Evolutionary conservation across 139 green algal species (phyloP).

Genomic region (Asterochloris sp.): DNA sequence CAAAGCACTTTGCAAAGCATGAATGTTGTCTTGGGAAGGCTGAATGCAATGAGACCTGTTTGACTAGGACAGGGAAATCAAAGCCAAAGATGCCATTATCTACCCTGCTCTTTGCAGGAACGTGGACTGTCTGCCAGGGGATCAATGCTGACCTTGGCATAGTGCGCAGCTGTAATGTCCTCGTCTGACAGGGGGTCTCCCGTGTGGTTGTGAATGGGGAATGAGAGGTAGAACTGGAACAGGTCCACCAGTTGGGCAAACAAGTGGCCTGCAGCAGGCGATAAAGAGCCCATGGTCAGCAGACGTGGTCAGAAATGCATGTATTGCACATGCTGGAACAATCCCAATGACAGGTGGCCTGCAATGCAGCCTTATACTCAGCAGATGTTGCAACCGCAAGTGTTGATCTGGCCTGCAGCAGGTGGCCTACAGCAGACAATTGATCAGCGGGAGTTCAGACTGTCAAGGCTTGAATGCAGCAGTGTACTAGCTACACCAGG

Average conservation of each 20-base stretch:
- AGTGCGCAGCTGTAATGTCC: slow-evolving; percentile 66
- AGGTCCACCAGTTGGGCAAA: slow-evolving; percentile 89
- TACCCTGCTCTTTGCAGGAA: not conserved
- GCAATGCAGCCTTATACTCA: no score
- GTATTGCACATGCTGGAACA: not conserved
- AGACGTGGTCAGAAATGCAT: not conserved
- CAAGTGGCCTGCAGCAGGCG: slow-evolving; percentile 31
- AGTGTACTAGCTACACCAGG: no score
- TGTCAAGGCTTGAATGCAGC: no score
- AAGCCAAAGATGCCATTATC: not conserved
- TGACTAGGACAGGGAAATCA: not conserved
- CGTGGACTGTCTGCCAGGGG: not conserved
- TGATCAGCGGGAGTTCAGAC: no score
- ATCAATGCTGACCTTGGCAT: slow-evolving; percentile 52
- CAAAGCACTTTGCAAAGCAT: not conserved
- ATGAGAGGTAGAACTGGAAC: slow-evolving; percentile 81
- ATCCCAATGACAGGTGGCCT: not conserved
- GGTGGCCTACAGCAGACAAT: no score
- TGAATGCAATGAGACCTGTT: not conserved
- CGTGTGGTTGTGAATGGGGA: slow-evolving; percentile 94
- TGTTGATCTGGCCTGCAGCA: no score
- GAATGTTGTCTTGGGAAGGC: not conserved
- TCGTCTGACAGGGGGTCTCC: slow-evolving; percentile 83
- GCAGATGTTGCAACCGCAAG: no score
- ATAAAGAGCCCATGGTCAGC: not conserved